Base-by-base conservation (phyloP, 257 asterid genomes). In the Buddleja alternifolia region DNA sequence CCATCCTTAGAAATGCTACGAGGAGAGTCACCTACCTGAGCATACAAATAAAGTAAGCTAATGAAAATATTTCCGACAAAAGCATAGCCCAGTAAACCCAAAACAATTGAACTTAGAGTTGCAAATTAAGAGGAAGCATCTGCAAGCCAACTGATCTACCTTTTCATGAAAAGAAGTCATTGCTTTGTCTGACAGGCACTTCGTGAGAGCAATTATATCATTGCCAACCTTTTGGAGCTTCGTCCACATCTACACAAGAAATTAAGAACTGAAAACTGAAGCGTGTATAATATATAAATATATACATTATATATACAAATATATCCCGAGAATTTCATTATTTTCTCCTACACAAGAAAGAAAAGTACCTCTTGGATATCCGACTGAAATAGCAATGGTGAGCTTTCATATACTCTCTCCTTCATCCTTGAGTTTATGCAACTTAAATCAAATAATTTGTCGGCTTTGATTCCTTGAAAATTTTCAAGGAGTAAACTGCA, bases 151-250 rank as follows among this genome's bases (percentile, higher is more conserved):
- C 61, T 40, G 73, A 75, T 66, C 45, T 73, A 93, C 98, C 93
- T 82, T 93, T 80, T 82, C 83, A 37, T 8, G 75, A 67, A 87
- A 88, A 73, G 84, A 77, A 66, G 78, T 36, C 40, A 55, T 54
- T 15, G 97, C 85, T 75, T 80, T 82, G 6, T 84, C 90, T 21
- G 90, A 83, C 19, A 90, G 86, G 72, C 81, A 70, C 74, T 81
- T 90, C 17, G 96, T 81, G 68, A 87, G 83, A 70, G 87, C 71
- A 74, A 79, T 73, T 63, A 87, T 78, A 54, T 83, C 88, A 39
- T 79, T 52, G 69, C 96, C 96, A 78, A 85, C 77, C 67, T 81
- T 82, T 48, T 83, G 88, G 64, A 89, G 84, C 75, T 81, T 89
- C 46, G 68, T 67, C 96, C 95, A 89, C 57, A 89, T 57, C 96